These are phyloP conservation scores for Actinomucor elegans DNA, from an alignment of 371 early-diverging fungal genomes.

Conservation along the genomic window DNA sequence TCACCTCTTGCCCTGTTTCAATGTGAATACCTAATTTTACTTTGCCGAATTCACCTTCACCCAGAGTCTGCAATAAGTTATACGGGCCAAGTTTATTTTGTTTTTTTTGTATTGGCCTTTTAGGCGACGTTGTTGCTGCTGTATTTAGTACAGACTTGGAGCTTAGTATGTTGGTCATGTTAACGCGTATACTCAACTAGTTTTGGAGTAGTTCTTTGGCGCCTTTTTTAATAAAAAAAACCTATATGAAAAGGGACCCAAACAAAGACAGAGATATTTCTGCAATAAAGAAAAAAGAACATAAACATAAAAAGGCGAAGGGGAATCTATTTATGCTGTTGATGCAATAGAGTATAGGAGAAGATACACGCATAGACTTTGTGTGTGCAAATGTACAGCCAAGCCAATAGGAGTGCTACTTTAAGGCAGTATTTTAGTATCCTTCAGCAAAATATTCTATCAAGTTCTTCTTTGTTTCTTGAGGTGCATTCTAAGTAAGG, in stretches of 20 bases:
- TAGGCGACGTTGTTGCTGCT: neutral
- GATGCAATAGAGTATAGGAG: too few relatives aligned
- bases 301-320: too few relatives aligned
- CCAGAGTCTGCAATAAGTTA: constrained; percentile 19
- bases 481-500: too few relatives aligned
- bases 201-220: neutral
- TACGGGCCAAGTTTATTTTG: constrained; percentile 21
- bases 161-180: constrained; percentile 6
- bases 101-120: constrained; percentile 15
- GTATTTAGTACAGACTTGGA: neutral
- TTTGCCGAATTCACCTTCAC: constrained; percentile 96
- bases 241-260: neutral
- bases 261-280: neutral
- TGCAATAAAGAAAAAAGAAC: too few relatives aligned
- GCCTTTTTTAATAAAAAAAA: neutral
- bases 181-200: neutral
- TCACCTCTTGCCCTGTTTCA: constrained; percentile 88
- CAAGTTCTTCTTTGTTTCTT: too few relatives aligned
- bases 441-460: too few relatives aligned
- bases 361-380: too few relatives aligned
- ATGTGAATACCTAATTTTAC: constrained; percentile 95
- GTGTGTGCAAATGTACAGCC: too few relatives aligned
- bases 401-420: too few relatives aligned
- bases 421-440: too few relatives aligned
- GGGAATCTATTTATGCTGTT: too few relatives aligned